Percentiles rank a stretch among this genome's conserved stretches.
Evolutionary conservation across 306 rosid species (phyloP).

Genomic region (Vigna mungo): DNA sequence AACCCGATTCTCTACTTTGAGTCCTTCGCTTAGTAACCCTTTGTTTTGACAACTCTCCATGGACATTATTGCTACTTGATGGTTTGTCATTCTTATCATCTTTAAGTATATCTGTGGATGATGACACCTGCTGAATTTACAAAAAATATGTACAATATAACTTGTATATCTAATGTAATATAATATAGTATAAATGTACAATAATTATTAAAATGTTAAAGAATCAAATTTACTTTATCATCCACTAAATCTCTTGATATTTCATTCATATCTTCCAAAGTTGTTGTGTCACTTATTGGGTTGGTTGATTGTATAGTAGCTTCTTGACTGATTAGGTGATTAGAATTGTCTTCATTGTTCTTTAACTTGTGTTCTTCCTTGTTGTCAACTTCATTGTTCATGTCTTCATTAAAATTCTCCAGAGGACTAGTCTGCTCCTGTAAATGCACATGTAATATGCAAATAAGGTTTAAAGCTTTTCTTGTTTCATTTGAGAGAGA

Average conservation of each 20-base stretch:
- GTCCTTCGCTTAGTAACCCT: neutral
- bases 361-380: slow-evolving; percentile 34
- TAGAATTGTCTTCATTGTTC: slow-evolving; percentile 32
- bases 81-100: neutral
- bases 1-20: slow-evolving; percentile 22
- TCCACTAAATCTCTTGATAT: slow-evolving; percentile 36
- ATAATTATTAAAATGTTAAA: neutral
- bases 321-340: slow-evolving; percentile 21
- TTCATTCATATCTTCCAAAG: slow-evolving; percentile 22
- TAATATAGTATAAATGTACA: neutral
- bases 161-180: neutral
- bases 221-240: slow-evolving; percentile 26
- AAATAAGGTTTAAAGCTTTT: neutral
- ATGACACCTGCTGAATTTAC: slow-evolving; percentile 27
- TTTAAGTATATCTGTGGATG: slow-evolving; percentile 11
- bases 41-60: neutral
- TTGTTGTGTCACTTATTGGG: slow-evolving; percentile 1
- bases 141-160: neutral
- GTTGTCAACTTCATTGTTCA: slow-evolving; percentile 16
- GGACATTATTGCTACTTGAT: neutral
- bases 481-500: neutral
- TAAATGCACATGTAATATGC: slow-evolving; percentile 2
- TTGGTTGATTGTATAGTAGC: slow-evolving; percentile 3
- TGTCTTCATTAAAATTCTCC: slow-evolving; percentile 37
- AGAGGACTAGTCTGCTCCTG: slow-evolving; percentile 42